Conservation (phyloP, 2,329 filamentous ascomycete species). For the Penicillium sp. region DNA sequence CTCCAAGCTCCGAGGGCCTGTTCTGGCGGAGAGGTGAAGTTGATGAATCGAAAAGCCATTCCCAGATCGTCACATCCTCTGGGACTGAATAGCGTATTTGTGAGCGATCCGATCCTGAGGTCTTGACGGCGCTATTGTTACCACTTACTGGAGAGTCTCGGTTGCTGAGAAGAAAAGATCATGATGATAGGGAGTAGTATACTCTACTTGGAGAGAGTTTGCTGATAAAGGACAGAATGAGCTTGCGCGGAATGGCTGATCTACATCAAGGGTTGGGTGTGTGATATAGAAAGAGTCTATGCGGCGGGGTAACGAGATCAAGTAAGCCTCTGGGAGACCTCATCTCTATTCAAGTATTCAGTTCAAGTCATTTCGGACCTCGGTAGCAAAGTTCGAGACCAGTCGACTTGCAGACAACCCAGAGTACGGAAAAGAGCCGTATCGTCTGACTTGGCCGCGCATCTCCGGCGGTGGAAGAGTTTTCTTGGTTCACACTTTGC, state of each 20-base stretch:
- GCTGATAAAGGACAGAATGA: background rate
- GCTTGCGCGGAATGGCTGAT: background rate
- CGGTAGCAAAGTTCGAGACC: background rate
- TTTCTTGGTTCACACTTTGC: background rate
- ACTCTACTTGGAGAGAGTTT: background rate
- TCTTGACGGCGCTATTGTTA: background rate
- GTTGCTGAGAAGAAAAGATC: conserved; percentile 15
- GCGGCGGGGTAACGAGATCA: background rate
- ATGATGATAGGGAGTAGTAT: background rate
- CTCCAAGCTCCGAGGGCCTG: conserved; percentile 41
- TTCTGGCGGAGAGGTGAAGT: conserved; percentile 1
- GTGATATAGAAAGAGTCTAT: background rate
- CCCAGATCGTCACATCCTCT: conserved; percentile 10
- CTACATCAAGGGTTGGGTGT: background rate
- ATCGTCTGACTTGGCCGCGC: background rate
- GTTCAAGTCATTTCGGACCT: background rate
- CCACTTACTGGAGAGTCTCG: conserved; percentile 8
- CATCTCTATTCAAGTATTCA: background rate
- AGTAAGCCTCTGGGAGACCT: background rate
- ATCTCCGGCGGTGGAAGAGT: background rate
- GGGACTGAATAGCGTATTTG: conserved; percentile 7
- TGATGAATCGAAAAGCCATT: conserved; percentile 15
- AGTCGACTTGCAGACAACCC: background rate
- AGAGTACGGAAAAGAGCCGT: background rate
- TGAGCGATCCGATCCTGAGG: background rate